Percentiles rank a stretch among this genome's conserved stretches.
Evolutionary conservation across 2,329 filamentous ascomycete genomes (phyloP).

Genomic region (Xylariaceae sp.): DNA sequence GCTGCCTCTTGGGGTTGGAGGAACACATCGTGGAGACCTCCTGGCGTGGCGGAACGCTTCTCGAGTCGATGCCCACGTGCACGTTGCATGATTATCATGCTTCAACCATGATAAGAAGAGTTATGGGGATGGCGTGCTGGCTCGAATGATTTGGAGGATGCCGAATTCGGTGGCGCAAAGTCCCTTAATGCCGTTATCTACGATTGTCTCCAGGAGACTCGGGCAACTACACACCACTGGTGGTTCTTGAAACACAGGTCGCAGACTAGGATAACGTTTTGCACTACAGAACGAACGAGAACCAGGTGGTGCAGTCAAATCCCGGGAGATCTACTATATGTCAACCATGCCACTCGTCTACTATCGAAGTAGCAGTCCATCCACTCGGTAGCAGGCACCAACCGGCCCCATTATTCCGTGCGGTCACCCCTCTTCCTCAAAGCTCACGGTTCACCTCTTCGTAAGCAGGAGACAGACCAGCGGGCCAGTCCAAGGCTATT

Average conservation of each 20-base stretch:
- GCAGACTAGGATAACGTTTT: neutral
- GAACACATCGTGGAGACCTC: neutral
- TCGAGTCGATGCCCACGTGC: slow-evolving; percentile 5
- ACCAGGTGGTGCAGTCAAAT: neutral
- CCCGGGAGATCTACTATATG: neutral
- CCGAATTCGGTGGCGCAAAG: neutral
- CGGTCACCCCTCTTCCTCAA: neutral
- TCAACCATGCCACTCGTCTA: neutral
- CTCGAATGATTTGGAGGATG: neutral
- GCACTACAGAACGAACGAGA: neutral
- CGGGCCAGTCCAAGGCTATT: neutral
- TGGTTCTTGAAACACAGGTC: neutral
- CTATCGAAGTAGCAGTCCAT: neutral
- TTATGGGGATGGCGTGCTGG: neutral
- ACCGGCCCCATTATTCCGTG: no score
- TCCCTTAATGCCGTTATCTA: neutral
- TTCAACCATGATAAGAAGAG: neutral
- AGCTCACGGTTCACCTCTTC: neutral
- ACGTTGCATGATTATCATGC: neutral
- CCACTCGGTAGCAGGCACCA: neutral
- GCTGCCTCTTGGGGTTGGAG: slow-evolving; percentile 1
- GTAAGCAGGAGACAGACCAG: neutral
- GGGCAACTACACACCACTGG: neutral
- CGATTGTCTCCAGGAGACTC: neutral
- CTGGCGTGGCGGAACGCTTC: neutral